Evolutionary conservation across 2,329 filamentous ascomycete species (phyloP).

Genomic region (Arthrinium phaeospermum): DNA sequence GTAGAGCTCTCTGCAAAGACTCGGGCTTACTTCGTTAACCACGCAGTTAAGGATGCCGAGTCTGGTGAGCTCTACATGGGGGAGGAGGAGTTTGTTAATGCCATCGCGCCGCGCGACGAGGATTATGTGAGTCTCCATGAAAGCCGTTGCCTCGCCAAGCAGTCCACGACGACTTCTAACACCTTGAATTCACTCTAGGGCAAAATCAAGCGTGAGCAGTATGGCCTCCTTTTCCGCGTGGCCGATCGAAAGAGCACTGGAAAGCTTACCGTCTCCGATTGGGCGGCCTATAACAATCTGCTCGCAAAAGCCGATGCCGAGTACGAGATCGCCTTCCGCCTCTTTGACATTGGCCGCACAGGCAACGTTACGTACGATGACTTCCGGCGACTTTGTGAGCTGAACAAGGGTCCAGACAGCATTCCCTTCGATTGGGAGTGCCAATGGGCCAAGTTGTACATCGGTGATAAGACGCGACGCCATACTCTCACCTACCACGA

Average conservation of each 20-base stretch:
- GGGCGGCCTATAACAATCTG: conserved; percentile 92
- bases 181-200: conserved; percentile 62
- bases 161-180: conserved; percentile 8
- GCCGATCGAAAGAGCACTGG: conserved; percentile 81
- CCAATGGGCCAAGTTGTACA: conserved; percentile 94
- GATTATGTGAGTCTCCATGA: conserved; percentile 77
- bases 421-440: conserved; percentile 97
- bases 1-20: conserved; percentile 75
- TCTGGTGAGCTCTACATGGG: conserved; percentile 81
- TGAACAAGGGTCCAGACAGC: conserved; percentile 83
- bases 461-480: conserved; percentile 84
- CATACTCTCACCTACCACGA: conserved; percentile 94
- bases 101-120: conserved; percentile 83
- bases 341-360: conserved; percentile 87
- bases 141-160: not conserved
- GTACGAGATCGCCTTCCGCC: conserved; percentile 97
- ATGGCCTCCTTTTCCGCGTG: conserved; percentile 89
- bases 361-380: conserved; percentile 89
- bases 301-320: conserved; percentile 94
- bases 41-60: conserved; percentile 77
- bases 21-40: conserved; percentile 75
- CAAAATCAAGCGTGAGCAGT: conserved; percentile 97
- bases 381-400: conserved; percentile 83
- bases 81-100: conserved; percentile 86
- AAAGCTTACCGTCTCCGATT: conserved; percentile 80